Percentiles rank a stretch among this genome's conserved stretches.
These are phyloP conservation scores for Auricularia auricula-judae DNA, from an alignment of 768 basidiomycete genomes.

Conservation along the genomic window DNA sequence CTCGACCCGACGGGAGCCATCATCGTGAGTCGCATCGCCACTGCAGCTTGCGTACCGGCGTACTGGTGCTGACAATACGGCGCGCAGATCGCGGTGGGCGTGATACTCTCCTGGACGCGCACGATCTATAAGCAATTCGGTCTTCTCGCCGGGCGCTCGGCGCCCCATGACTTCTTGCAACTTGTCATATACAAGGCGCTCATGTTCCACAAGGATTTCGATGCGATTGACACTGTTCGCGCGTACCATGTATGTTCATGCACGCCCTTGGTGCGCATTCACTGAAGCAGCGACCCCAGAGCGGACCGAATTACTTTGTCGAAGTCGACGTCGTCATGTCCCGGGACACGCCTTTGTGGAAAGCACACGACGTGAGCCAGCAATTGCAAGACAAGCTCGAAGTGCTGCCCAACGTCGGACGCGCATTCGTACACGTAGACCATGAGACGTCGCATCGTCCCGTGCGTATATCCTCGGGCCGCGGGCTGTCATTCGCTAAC, in stretches of 20 bases:
- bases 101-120: conserved; percentile 65
- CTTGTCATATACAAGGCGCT: conserved; percentile 86
- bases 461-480: conserved; percentile 20
- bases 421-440: conserved; percentile 93
- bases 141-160: conserved; percentile 83
- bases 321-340: conserved; percentile 94
- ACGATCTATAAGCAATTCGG: conserved; percentile 78
- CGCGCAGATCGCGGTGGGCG: conserved; percentile 60
- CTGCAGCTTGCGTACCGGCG: neutral
- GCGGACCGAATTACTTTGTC: conserved; percentile 86
- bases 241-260: conserved; percentile 68
- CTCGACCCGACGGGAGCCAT: conserved; percentile 72
- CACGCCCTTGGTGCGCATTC: conserved; percentile 8
- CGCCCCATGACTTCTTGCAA: conserved; percentile 82
- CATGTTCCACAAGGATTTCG: conserved; percentile 81
- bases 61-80: neutral
- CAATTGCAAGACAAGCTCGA: conserved; percentile 84
- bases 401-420: conserved; percentile 76
- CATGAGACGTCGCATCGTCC: conserved; percentile 80
- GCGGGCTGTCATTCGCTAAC: neutral
- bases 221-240: conserved; percentile 81
- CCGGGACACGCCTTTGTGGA: conserved; percentile 78
- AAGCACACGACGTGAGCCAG: conserved; percentile 79
- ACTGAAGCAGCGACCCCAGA: conserved; percentile 27
- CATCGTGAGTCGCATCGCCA: conserved; percentile 36